These are phyloP conservation scores for Keithomyces neogunnii DNA, from an alignment of 2,329 filamentous ascomycete genomes.

Conservation along the genomic window DNA sequence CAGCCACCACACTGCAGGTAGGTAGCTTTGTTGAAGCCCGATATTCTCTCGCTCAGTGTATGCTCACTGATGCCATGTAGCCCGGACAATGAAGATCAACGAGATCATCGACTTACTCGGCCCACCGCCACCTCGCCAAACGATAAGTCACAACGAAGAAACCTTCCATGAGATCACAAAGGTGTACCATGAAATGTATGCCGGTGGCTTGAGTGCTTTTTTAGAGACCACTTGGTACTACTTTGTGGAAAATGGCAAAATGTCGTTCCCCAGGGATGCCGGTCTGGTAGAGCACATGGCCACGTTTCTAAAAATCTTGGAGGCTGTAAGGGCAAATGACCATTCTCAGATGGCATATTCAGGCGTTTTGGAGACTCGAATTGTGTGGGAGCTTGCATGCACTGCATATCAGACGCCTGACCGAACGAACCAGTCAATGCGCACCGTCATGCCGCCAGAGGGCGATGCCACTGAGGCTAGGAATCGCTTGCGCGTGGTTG, in stretches of 20 bases:
- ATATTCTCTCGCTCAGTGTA: not conserved
- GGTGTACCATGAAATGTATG: conserved; percentile 70
- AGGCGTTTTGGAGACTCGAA: conserved; percentile 45
- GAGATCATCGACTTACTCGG: conserved; percentile 60
- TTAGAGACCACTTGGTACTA: conserved; percentile 81
- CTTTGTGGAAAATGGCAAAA: conserved; percentile 34
- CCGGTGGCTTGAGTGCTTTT: conserved; percentile 62
- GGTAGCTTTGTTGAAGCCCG: conserved; percentile 15
- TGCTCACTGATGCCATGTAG: conserved; percentile 14
- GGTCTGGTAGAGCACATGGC: conserved; percentile 58
- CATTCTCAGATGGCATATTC: conserved; percentile 44
- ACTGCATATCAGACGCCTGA: conserved; percentile 34
- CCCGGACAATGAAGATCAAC: conserved; percentile 57
- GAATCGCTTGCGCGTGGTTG: conserved; percentile 66
- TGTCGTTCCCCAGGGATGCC: conserved; percentile 41
- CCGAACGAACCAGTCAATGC: conserved; percentile 24
- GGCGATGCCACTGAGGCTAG: conserved; percentile 56
- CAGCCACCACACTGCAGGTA: conserved; percentile 41
- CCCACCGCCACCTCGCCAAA: conserved; percentile 46
- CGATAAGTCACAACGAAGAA: conserved; percentile 41
- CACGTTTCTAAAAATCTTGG: conserved; percentile 50
- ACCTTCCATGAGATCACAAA: conserved; percentile 58
- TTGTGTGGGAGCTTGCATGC: conserved; percentile 52
- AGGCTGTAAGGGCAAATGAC: conserved; percentile 40
- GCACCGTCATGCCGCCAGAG: conserved; percentile 34